Base-by-base conservation (phyloP, 2,329 filamentous ascomycete species). In the Metarhizium album region DNA sequence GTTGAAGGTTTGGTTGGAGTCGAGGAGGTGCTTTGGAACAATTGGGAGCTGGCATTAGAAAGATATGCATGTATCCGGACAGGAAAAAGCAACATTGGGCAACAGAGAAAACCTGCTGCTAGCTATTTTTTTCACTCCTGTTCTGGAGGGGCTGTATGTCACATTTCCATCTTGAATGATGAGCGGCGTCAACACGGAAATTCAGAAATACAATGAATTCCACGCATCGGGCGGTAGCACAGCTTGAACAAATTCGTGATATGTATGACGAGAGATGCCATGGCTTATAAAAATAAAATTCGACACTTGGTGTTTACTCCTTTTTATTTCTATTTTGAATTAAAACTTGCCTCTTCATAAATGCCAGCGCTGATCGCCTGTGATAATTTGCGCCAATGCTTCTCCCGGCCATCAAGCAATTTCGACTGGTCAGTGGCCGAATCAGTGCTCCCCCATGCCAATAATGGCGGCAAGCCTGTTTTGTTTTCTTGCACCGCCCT, bases 101-200 rank as follows among this genome's bases (percentile, higher is more conserved):
- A 61, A 63, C 66, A 65, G 66, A 71, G 70, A 43, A 22, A 35
- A 47, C 29, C 37, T 49, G 38, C 46, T 40, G 45, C 33, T 70
- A 70, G 74, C 76, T 73, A 69, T 75, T 74, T 78, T 72, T 48
- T 42, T n/a, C 11, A 70, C 71, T 74, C 68, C 71, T 64, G 69
- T 73, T 73, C 70, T 70, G 73, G 76, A 75, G 76, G 74, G 72
- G 74, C 77, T 81, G 75, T 82, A 80, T 80, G 78, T 80, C 78
- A 79, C 75, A 76, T 71, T 65, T 70, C n/a, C 70, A 70, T 72
- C 70, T 68, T 74, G n/a, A 70, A 71, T 62, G 70, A 78, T 81
- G 79, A 77, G 74, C 71, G 79, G 79, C 78, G 79, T 83, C 79
- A 78, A 78, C 75, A 81, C 72, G 78, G 76, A 78, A 78, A 79